A percentile compares a stretch with the other conserved stretches of the same genome.
These are phyloP conservation scores for Kodamaea sp. DNA, from an alignment of 1,139 yeast genomes.

Conservation along the genomic window DNA sequence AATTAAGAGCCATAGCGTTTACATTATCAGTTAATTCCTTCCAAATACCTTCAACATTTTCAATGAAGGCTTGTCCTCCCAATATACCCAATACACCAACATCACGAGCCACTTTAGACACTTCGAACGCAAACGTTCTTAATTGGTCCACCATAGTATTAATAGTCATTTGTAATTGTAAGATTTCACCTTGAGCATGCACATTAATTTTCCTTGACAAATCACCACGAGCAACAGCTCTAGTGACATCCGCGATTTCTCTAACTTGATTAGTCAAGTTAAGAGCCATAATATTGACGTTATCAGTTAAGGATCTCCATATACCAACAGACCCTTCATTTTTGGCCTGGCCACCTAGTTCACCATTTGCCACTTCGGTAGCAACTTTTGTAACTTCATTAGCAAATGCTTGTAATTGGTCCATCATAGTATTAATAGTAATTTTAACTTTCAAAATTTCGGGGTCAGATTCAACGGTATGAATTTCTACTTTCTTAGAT, in stretches of 20 bases:
- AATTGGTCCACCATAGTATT: conserved; percentile 87
- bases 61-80: conserved; percentile 85
- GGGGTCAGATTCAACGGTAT: conserved; percentile 69
- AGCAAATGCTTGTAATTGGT: conserved; percentile 78
- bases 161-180: conserved; percentile 74
- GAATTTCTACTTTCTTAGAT: conserved; percentile 70
- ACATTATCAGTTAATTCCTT: conserved; percentile 84
- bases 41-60: conserved; percentile 87
- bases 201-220: conserved; percentile 73
- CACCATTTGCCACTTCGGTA: conserved; percentile 86
- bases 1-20: conserved; percentile 84
- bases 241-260: conserved; percentile 84
- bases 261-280: conserved; percentile 80
- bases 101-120: conserved; percentile 82
- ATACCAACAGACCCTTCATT: conserved; percentile 81
- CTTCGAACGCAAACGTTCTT: conserved; percentile 84
- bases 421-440: conserved; percentile 85
- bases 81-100: conserved; percentile 85
- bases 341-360: conserved; percentile 84
- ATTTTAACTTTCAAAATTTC: conserved; percentile 73
- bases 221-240: conserved; percentile 82
- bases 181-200: conserved; percentile 80
- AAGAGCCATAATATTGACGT: conserved; percentile 83
- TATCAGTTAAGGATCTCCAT: conserved; percentile 81
- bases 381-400: conserved; percentile 82